Base-by-base conservation (phyloP, 148 eudicot species). In the Camellia granthamiana region DNA sequence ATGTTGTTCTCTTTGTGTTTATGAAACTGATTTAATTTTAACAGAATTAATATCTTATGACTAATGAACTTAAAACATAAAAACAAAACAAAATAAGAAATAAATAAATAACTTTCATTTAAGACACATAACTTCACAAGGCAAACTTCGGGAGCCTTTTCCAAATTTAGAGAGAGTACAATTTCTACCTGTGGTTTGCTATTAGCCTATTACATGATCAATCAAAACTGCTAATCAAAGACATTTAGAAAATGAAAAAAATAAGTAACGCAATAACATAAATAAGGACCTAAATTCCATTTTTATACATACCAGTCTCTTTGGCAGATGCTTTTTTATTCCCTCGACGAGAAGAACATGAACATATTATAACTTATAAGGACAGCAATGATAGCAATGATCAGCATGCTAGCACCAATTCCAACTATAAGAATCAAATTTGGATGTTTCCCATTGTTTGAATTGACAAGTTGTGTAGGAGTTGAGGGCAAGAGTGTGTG, bases 281-380 rank as follows among this genome's bases (percentile, higher is more conserved):
- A n/a, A 43, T 14, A 56, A 56, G 30, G 6, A 68, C 66, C 79
- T 75, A n/a, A 68, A 46, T 65, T 19, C 51, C 51, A 58, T 81
- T 63, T 77, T 60, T 62, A 70, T 44, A 81, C 86, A 81, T 90
- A 91, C 94, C 97, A 74, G 91, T 75, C 87, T 91, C 98, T 82
- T 86, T 83, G 59, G 78, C 16, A 81, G 88, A 81, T 83, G 85
- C 66, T 82, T 82, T 78, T 62, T 81, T 77, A 86, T 86, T 90
- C 80, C 80, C 81, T 72, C 76, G 83, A 83, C 51, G 90, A 79
- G 88, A 84, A 73, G 87, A 84, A 72, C 88, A 85, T 38, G 80
- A 87, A 72, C 94, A 96, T 78, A 90, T 77, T 60, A 89, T 23
- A 23, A 23, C 30, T 23, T 23, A 23, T 74, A 68, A 86, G 78